Evolutionary conservation across 2,329 filamentous ascomycete species (phyloP), one percentile per base, ranked within the genome.

Genomic region (Colletotrichum eleusines): DNA sequence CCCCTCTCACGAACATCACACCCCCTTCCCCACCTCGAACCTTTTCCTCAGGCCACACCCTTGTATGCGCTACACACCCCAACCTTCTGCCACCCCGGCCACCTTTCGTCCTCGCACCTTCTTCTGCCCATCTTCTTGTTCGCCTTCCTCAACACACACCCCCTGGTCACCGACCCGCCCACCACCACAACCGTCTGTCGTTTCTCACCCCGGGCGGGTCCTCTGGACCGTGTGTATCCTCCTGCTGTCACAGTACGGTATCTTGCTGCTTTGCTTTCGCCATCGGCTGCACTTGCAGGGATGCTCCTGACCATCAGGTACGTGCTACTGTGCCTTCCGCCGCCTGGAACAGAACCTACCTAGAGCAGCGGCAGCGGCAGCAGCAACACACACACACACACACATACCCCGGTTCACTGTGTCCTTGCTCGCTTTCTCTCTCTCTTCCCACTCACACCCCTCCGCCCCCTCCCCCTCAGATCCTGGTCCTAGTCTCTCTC

Each of bases 291-390:
- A 35, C 63, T 66, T 70, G 58, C 68, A 71, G 68, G 68, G 68
- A 31, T 72, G 26, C 66, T 70, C 60, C 69, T 64, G 66, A 61
- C 65, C 69, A 65, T 70, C 69, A 72, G 69, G 66, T 72, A 70
- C 66, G 69, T 70, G 66, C 66, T 72, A 61, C 66, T 69, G 48
- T 50, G 59, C 65, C 69, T 70, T 59, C 54, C 54, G 69, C 61
- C 54, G 66, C 66, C 68, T 59, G 68, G 68, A 68, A 69, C 59
- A 63, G 28, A 28, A 33, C 28, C 50, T n/a, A 33, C 28, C 50
- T n/a, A 54, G 31, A 33, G 51, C 51, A 54, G 48, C 46, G 28
- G 5, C 46, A 50, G 23, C 46, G 26, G 42, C 50, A 23, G 31
- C 31, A 23, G 51, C 11, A 55, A 12, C 51, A 55, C 31, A 11